Evolutionary conservation across 495 filamentous ascomycete species (phyloP).

Genomic region (Sabuloglossum arenarium): DNA sequence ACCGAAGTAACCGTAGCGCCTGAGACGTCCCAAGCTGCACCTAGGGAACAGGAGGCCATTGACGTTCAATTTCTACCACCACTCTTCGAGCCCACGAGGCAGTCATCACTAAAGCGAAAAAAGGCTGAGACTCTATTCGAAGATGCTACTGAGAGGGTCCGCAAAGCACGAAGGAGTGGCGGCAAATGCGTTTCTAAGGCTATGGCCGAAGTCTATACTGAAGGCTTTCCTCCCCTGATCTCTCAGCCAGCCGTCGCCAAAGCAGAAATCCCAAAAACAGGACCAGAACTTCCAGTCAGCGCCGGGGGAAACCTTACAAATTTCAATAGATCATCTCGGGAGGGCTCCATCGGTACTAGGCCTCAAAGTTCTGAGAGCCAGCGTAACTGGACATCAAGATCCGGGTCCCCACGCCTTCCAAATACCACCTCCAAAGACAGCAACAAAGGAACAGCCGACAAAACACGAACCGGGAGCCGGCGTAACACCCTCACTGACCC

Average conservation of each 20-base stretch:
- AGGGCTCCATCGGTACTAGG: neutral
- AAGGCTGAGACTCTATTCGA: slow-evolving; percentile 35
- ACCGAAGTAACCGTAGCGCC: neutral
- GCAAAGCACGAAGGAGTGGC: slow-evolving; percentile 29
- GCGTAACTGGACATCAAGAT: neutral
- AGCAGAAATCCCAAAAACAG: neutral
- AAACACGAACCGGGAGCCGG: neutral
- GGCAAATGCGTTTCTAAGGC: slow-evolving; percentile 33
- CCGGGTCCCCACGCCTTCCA: neutral
- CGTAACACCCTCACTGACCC: neutral
- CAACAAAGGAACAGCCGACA: neutral
- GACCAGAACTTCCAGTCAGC: slow-evolving; percentile 1
- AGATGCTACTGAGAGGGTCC: slow-evolving; percentile 33
- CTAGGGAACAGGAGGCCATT: neutral
- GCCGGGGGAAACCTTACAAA: neutral
- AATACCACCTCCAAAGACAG: neutral
- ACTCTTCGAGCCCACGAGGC: neutral
- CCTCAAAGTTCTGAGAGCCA: neutral
- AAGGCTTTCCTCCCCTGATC: neutral
- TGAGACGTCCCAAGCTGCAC: neutral
- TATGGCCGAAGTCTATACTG: slow-evolving; percentile 21
- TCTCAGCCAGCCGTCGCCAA: slow-evolving; percentile 5
- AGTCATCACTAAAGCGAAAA: slow-evolving; percentile 27
- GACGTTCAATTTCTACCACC: slow-evolving; percentile 1
- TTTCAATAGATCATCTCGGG: neutral